Percentiles rank a stretch among this genome's conserved stretches.
Conservation (phyloP, 1,139 yeast species). For the Geotrichum aggregatum region DNA sequence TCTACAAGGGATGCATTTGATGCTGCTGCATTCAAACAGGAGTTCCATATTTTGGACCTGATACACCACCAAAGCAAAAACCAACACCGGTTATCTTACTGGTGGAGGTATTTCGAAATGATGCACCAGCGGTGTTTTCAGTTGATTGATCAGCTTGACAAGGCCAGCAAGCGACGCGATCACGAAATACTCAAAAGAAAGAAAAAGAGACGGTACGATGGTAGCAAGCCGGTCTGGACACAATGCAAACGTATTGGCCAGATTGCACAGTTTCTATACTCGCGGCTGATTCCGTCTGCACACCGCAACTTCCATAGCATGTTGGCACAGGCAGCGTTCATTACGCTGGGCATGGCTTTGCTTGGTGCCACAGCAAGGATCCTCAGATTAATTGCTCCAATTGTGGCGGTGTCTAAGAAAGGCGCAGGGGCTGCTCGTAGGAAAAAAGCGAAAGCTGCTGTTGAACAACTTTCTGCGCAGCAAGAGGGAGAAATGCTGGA, state of each 20-base stretch:
- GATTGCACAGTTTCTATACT: constrained; percentile 12
- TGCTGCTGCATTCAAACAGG: constrained; percentile 12
- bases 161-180: not conserved
- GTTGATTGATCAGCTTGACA: constrained; percentile 10
- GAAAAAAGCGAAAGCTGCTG: not conserved
- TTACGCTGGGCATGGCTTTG: constrained; percentile 15
- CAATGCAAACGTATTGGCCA: constrained; percentile 9
- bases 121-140: constrained; percentile 15
- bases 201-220: not conserved
- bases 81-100: constrained; percentile 19
- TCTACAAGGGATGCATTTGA: constrained; percentile 10
- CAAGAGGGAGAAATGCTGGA: not conserved
- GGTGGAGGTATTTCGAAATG: constrained; percentile 19
- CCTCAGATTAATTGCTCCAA: constrained; percentile 5
- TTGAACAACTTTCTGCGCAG: not conserved
- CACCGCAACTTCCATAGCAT: constrained; percentile 16
- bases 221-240: constrained; percentile 4
- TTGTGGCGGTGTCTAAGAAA: constrained; percentile 8
- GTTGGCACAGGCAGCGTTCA: constrained; percentile 18
- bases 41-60: constrained; percentile 8
- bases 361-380: constrained; percentile 13
- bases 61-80: constrained; percentile 10
- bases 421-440: constrained; percentile 3
- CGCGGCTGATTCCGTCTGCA: constrained; percentile 15
- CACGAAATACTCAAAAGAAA: not conserved